Percentiles rank a stretch among this genome's conserved stretches.
Evolutionary conservation across 371 early-diverging fungal genomes (phyloP).

Genomic region (Apophysomyces variabilis): DNA sequence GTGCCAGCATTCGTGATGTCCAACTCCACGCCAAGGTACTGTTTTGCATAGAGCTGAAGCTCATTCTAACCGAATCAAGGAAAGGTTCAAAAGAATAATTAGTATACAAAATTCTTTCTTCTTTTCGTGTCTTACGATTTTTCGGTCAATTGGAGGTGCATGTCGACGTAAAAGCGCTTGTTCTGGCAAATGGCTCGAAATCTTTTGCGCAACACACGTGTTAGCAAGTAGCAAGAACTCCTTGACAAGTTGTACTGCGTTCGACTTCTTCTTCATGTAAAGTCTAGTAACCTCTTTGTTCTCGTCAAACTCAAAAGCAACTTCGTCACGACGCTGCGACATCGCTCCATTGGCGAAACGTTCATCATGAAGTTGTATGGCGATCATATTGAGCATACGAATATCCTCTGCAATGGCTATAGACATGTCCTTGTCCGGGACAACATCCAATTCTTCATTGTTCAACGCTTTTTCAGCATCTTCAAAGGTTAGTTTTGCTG

Average conservation of each 20-base stretch:
- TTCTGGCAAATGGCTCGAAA: constrained; percentile 78
- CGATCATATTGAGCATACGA: constrained; percentile 72
- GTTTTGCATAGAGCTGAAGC: constrained; percentile 57
- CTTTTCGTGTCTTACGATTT: constrained; percentile 31
- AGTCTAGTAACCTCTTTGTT: constrained; percentile 16
- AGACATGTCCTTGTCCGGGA: constrained; percentile 6
- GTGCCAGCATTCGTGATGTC: constrained; percentile 55
- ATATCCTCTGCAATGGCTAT: constrained; percentile 52
- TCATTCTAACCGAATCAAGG: constrained; percentile 33
- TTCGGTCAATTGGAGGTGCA: constrained; percentile 58
- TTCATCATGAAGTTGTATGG: constrained; percentile 71
- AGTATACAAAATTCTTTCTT: not conserved
- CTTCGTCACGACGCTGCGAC: constrained; percentile 64
- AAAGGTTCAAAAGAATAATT: not conserved
- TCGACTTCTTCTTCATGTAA: constrained; percentile 12
- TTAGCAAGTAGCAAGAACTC: constrained; percentile 96
- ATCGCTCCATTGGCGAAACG: constrained; percentile 74
- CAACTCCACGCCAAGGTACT: constrained; percentile 53
- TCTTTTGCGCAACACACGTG: constrained; percentile 83
- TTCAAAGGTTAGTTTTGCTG: constrained; percentile 77
- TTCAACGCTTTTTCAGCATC: constrained; percentile 85
- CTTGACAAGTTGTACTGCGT: constrained; percentile 21
- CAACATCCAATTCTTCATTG: constrained; percentile 28
- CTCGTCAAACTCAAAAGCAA: constrained; percentile 74
- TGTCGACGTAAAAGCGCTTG: constrained; percentile 84